These are phyloP conservation scores for Logfia minima DNA, from an alignment of 129 eudicot species.

Conservation along the genomic window DNA sequence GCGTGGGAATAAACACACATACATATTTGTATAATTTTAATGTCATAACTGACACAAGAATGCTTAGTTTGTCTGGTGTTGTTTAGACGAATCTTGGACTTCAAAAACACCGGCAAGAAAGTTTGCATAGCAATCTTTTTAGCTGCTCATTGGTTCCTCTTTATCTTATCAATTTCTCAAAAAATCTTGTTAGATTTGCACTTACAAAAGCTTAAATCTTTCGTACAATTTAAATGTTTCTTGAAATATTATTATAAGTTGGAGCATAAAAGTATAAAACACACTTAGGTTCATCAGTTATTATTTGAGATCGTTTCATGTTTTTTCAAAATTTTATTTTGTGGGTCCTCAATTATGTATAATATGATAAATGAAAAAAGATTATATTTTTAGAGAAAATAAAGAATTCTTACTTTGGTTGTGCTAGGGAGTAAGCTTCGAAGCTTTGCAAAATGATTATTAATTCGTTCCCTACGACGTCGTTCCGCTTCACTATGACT, in stretches of 20 bases:
- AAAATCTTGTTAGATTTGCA: conserved; percentile 26
- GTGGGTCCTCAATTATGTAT: background rate
- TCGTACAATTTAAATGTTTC: conserved; percentile 6
- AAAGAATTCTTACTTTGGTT: conserved; percentile 61
- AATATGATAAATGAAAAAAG: background rate
- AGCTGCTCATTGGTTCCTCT: conserved; percentile 67
- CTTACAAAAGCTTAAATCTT: conserved; percentile 18
- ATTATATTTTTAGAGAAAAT: background rate
- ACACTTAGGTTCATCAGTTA: background rate
- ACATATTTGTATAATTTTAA: conserved; percentile 20
- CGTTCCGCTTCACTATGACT: conserved; percentile 98
- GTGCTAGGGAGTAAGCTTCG: conserved; percentile 86
- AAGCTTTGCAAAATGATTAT: conserved; percentile 83
- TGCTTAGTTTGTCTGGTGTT: conserved; percentile 57
- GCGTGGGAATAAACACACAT: conserved; percentile 31
- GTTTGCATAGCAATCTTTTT: conserved; percentile 53
- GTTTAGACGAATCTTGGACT: conserved; percentile 38
- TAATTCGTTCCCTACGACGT: conserved; percentile 86
- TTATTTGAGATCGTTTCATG: too few species aligned
- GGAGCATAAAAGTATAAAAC: background rate
- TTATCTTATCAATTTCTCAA: conserved; percentile 54
- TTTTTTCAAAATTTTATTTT: background rate
- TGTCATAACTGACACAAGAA: conserved; percentile 57
- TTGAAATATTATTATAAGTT: background rate
- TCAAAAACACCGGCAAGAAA: conserved; percentile 63